A percentile compares a stretch with the other conserved stretches of the same genome.
phyloP scores from a whole-genome alignment of 2,329 filamentous ascomycete genomes.

The Fusarium paranaense region DNA sequence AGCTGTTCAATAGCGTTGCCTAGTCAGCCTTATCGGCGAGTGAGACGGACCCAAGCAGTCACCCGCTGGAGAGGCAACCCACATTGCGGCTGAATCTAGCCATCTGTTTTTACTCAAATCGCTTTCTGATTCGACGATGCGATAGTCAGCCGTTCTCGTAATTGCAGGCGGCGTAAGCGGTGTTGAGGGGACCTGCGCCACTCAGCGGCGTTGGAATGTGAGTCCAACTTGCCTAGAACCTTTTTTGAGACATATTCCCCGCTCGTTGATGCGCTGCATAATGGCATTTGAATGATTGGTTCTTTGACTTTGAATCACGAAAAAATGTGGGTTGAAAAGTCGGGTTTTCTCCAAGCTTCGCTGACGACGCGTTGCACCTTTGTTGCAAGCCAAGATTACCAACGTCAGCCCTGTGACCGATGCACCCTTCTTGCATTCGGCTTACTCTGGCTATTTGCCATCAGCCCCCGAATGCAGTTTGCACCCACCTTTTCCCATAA shows the following conservation, averaged over 20 bases:
- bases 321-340: not conserved
- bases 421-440: not conserved
- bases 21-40: not conserved
- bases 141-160: not conserved
- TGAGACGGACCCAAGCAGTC: not conserved
- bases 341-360: not conserved
- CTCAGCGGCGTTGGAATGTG: not conserved
- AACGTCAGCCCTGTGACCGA: not conserved
- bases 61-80: not conserved
- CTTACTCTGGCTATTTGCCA: not conserved
- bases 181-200: not conserved
- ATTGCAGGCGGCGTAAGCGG: not conserved
- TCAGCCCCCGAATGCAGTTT: not conserved
- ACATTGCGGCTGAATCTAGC: not conserved
- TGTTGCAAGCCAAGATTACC: not conserved
- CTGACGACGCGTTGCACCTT: not conserved
- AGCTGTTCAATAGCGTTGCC: not conserved
- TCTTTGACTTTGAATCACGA: not conserved
- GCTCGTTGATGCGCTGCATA: not conserved
- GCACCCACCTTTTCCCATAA: not conserved
- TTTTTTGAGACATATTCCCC: not conserved
- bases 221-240: not conserved
- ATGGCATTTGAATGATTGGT: not conserved
- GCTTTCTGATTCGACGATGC: not conserved
- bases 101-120: not conserved